Evolutionary conservation across 768 basidiomycete species (phyloP).

Genomic region (Boletales sp.): DNA sequence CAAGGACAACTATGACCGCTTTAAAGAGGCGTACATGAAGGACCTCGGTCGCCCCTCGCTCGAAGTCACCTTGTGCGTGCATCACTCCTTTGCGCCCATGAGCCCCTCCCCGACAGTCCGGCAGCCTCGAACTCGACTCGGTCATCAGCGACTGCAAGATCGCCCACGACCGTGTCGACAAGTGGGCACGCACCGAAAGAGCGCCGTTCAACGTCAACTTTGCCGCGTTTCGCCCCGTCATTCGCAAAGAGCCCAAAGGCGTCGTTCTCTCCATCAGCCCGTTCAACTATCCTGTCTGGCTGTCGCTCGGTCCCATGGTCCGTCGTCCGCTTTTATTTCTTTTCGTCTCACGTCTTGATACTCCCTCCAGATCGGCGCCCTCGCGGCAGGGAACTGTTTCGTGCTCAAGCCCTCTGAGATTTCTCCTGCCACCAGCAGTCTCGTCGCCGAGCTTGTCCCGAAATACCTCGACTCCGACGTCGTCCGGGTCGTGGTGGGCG

Average conservation of each 20-base stretch:
- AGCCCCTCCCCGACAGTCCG: too few relatives aligned
- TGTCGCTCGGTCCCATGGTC: constrained; percentile 58
- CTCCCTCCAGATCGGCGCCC: constrained; percentile 52
- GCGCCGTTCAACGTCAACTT: constrained; percentile 55
- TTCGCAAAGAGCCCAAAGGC: constrained; percentile 77
- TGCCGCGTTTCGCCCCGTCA: constrained; percentile 55
- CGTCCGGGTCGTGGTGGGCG: constrained; percentile 68
- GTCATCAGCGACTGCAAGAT: constrained; percentile 52
- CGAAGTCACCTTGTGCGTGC: constrained; percentile 52
- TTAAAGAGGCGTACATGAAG: constrained; percentile 52
- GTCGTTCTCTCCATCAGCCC: constrained; percentile 66
- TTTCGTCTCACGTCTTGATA: neutral
- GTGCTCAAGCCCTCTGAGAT: constrained; percentile 78
- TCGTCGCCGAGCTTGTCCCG: constrained; percentile 65
- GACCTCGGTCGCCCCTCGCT: constrained; percentile 64
- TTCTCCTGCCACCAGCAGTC: constrained; percentile 48
- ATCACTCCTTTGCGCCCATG: constrained; percentile 11
- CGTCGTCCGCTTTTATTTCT: constrained; percentile 5
- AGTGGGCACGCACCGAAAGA: constrained; percentile 68
- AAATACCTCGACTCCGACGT: constrained; percentile 72
- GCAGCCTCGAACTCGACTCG: constrained; percentile 59
- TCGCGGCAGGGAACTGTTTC: constrained; percentile 74
- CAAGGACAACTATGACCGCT: constrained; percentile 63
- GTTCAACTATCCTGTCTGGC: constrained; percentile 73
- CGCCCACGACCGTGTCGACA: constrained; percentile 61